These are phyloP conservation scores for Monilinia fructicola DNA, from an alignment of 2,329 filamentous ascomycete species.

Conservation along the genomic window DNA sequence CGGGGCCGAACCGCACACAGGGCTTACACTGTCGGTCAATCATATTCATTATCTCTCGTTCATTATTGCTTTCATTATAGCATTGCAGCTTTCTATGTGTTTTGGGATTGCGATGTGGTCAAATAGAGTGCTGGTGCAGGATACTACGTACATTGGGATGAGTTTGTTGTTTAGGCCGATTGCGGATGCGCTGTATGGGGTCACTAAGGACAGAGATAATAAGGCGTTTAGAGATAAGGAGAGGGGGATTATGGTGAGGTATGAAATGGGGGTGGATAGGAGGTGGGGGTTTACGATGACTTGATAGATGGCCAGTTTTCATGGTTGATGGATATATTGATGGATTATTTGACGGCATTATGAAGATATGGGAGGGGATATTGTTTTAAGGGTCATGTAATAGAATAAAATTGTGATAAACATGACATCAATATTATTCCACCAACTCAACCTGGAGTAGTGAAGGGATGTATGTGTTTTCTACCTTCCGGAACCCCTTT, in stretches of 20 bases:
- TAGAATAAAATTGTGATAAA: neutral
- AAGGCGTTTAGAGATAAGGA: constrained; percentile 32
- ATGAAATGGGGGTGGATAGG: constrained; percentile 32
- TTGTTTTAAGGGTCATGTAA: no score
- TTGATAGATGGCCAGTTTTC: neutral
- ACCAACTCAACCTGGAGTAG: neutral
- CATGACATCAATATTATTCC: no score
- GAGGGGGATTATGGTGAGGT: constrained; percentile 32
- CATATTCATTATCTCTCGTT: constrained; percentile 49
- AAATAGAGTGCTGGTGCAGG: constrained; percentile 36
- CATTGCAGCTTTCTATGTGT: constrained; percentile 33
- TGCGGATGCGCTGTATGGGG: constrained; percentile 36
- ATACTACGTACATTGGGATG: constrained; percentile 35
- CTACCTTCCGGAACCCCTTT: neutral
- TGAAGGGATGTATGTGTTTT: neutral
- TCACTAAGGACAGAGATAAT: constrained; percentile 32
- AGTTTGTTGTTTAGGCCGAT: constrained; percentile 35
- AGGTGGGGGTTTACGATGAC: constrained; percentile 35
- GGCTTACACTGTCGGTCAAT: constrained; percentile 40
- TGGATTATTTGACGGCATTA: neutral
- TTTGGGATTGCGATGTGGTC: constrained; percentile 33
- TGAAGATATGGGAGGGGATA: no score
- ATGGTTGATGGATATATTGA: neutral
- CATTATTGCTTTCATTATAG: constrained; percentile 37
- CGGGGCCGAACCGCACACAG: constrained; percentile 29